Percentiles rank a stretch among this genome's conserved stretches.
These are phyloP conservation scores for Rhodamnia argentea DNA, from an alignment of 345 rosid genomes.

Conservation along the genomic window DNA sequence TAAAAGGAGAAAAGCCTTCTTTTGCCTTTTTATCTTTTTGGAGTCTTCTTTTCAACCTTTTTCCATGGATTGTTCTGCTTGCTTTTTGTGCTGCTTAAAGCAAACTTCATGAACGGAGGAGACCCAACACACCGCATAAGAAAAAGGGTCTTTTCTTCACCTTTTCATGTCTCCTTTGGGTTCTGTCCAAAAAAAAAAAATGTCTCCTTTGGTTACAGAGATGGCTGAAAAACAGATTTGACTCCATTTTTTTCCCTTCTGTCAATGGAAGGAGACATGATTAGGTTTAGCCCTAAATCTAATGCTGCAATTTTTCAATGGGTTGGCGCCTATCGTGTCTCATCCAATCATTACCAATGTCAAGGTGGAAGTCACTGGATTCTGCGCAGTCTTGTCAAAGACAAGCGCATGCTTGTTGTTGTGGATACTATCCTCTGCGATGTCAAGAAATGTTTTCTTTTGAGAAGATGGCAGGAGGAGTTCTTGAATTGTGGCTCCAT, in stretches of 20 bases:
- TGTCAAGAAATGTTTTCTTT: neutral
- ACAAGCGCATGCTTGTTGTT: neutral
- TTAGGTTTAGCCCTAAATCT: neutral
- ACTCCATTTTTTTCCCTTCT: neutral
- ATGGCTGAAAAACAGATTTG: neutral
- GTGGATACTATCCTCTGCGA: neutral
- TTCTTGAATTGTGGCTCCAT: no score
- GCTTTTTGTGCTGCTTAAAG: slow-evolving; percentile 10
- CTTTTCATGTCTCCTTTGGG: neutral
- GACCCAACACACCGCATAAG: slow-evolving; percentile 13
- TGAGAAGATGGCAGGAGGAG: rapidly evolving
- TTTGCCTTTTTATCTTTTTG: neutral
- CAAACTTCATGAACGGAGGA: slow-evolving; percentile 5
- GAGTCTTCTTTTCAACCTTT: neutral
- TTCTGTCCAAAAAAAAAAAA: no score
- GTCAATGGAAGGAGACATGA: neutral
- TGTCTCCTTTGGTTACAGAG: neutral
- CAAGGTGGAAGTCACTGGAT: neutral
- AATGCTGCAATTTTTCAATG: neutral
- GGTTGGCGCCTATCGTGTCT: neutral
- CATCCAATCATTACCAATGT: neutral
- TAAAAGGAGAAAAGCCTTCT: neutral
- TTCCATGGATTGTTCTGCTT: neutral
- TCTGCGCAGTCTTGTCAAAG: neutral
- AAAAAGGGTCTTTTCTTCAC: neutral